Conservation (phyloP, 306 rosid genomes). For the Fragaria iinumae region DNA sequence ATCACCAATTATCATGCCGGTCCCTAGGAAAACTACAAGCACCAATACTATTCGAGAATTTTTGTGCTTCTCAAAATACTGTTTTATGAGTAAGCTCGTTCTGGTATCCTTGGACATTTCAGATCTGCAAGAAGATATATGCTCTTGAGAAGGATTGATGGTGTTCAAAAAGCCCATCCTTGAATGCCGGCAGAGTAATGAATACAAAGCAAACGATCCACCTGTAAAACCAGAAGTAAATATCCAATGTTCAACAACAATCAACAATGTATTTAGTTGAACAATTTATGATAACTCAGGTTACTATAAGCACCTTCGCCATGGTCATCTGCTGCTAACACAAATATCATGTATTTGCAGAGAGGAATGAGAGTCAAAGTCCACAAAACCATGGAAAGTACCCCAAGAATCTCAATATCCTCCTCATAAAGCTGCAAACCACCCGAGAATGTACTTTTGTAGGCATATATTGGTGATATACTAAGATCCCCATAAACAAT, state of each 20-base stretch:
- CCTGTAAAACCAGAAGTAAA: conserved; percentile 18
- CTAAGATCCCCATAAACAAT: conserved; percentile 30
- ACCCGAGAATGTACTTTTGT: conserved; percentile 29
- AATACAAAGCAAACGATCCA: conserved; percentile 28
- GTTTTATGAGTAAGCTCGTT: conserved; percentile 17
- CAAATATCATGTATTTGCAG: conserved; percentile 32
- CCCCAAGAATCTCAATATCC: conserved; percentile 31
- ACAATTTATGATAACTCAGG: neutral
- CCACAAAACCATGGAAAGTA: conserved; percentile 34
- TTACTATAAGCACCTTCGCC: conserved; percentile 30
- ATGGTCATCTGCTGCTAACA: conserved; percentile 30
- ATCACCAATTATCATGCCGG: conserved; percentile 33
- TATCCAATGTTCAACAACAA: conserved; percentile 1
- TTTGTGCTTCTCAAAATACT: conserved; percentile 22
- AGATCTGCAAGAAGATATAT: conserved; percentile 4
- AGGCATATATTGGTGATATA: conserved; percentile 30
- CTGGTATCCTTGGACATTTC: conserved; percentile 14
- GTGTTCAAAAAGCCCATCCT: conserved; percentile 13
- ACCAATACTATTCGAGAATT: conserved; percentile 22
- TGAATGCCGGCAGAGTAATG: conserved; percentile 22
- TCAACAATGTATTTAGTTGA: neutral
- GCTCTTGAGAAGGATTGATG: conserved; percentile 6
- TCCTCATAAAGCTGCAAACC: conserved; percentile 16
- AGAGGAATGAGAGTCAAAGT: conserved; percentile 32
- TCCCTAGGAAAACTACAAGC: conserved; percentile 30